Percentiles rank a stretch among this genome's conserved stretches.
Conservation (phyloP, 495 filamentous ascomycete species). For the Hyaloscypha bicolor region DNA sequence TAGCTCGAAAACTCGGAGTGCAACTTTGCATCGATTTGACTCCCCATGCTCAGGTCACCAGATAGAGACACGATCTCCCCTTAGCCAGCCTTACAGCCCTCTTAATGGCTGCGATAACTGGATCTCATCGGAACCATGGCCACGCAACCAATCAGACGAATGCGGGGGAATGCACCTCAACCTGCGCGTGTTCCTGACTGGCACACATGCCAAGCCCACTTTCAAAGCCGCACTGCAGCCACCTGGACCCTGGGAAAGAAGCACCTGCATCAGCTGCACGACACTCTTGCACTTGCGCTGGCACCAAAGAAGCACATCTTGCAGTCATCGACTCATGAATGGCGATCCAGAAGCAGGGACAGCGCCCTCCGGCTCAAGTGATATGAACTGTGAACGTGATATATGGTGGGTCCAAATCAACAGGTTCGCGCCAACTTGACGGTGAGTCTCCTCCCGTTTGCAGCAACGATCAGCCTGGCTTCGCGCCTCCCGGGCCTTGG, state of each 20-base stretch:
- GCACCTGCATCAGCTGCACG: neutral
- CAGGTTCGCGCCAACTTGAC: neutral
- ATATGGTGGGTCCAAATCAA: neutral
- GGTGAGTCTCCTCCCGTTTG: neutral
- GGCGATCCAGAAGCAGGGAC: neutral
- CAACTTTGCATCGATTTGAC: neutral
- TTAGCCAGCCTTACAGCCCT: neutral
- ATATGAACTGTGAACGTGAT: neutral
- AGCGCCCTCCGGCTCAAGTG: neutral
- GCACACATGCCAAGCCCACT: conserved; percentile 4
- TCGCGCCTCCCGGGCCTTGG: neutral
- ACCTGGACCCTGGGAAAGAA: conserved; percentile 10
- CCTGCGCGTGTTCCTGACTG: neutral
- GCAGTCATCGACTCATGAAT: neutral
- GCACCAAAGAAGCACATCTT: conserved; percentile 8
- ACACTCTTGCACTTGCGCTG: neutral
- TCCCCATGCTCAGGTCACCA: neutral
- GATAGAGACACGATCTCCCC: neutral
- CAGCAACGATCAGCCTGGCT: conserved; percentile 10
- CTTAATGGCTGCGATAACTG: neutral
- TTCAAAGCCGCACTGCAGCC: conserved; percentile 1
- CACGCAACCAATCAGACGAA: neutral
- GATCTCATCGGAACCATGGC: neutral
- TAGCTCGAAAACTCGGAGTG: no score
- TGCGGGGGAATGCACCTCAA: neutral